Base-by-base conservation (phyloP, 352 stramenopile genomes). In the Phytophthora idaei region DNA sequence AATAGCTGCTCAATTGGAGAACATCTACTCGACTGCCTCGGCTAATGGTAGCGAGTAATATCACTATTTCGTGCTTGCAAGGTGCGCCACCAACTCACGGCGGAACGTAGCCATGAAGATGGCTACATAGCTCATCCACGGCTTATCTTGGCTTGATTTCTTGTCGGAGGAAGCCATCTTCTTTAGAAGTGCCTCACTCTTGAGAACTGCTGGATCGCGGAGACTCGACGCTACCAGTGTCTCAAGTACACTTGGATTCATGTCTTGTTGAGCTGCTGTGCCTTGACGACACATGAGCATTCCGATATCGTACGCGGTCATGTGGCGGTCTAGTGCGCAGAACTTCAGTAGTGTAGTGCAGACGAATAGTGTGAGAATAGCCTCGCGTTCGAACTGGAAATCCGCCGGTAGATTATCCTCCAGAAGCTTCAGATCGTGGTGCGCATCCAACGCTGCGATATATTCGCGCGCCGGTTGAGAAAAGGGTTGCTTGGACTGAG, bases 1-100 rank as follows among this genome's bases (percentile, higher is more conserved):
- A 52, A 88, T 95, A 48, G 71, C 85, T 37, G 67, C 63, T 59
- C 84, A 94, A 59, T 76, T 94, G 27, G 61, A 74, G 44, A 65
- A 47, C 12, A 67, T 83, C n/a, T 84, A 74, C 47, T 58, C 67
- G 11, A 47, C 53, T 55, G 27, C 59, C 3, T 51, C 58, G 3
- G 27, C 9, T 25, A 25, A 52, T 53, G 3, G 29, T 46, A 57
- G 32, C 29, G 51, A 63, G 21, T 55, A 64, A 47, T 51, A 17
- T 6, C 15, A 25, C 42, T 73, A 67, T 57, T 71, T 71, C 41
- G 39, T 37, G 56, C 27, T 36, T 27, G 49, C 45, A 41, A 71
- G 27, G 5, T 66, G 53, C 3, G 61, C 34, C n/a, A 42, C 31
- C 41, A 75, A 62, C 41, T 68, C 61, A 11, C 67, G 67, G 5